A percentile compares a stretch with the other conserved stretches of the same genome.
These are phyloP conservation scores for Dunaliella primolecta DNA, from an alignment of 139 green algal genomes.

Conservation along the genomic window DNA sequence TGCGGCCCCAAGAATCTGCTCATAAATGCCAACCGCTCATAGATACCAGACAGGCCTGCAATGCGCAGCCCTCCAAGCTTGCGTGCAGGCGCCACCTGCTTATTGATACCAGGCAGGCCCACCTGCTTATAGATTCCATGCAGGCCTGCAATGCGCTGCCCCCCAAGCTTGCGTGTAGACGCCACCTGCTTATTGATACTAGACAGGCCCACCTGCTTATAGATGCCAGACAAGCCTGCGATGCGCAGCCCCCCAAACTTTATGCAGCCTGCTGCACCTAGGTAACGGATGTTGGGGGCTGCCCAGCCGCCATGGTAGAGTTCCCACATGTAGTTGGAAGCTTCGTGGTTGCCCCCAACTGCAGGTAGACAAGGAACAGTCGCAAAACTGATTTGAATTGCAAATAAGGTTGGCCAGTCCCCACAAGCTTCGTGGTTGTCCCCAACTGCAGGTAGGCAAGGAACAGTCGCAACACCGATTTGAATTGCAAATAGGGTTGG, in stretches of 20 bases:
- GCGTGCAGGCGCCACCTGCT: conserved; percentile 80
- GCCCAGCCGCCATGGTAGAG: conserved; percentile 95
- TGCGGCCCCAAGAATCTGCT: no score
- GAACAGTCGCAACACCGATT: neutral
- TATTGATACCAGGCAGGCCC: conserved; percentile 90
- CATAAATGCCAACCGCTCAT: conserved; percentile 57
- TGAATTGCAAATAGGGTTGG: no score
- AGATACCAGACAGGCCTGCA: conserved; percentile 92
- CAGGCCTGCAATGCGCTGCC: conserved; percentile 87
- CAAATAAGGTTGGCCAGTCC: no score
- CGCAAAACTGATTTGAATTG: neutral
- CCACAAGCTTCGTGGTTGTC: conserved; percentile 98
- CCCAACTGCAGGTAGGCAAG: conserved; percentile 71
- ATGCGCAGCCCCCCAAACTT: conserved; percentile 92
- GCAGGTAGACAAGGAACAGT: conserved; percentile 7
- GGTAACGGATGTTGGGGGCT: conserved; percentile 94
- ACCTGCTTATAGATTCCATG: conserved; percentile 88
- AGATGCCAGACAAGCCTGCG: conserved; percentile 92
- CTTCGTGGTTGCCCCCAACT: conserved; percentile 99
- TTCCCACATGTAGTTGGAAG: conserved; percentile 92
- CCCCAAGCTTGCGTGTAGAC: no score
- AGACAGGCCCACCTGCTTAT: conserved; percentile 56
- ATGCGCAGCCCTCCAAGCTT: conserved; percentile 92
- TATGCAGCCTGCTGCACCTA: conserved; percentile 87
- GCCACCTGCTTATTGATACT: conserved; percentile 89